Conservation (phyloP, 495 filamentous ascomycete species). For the Aspergillus funiculosus region DNA sequence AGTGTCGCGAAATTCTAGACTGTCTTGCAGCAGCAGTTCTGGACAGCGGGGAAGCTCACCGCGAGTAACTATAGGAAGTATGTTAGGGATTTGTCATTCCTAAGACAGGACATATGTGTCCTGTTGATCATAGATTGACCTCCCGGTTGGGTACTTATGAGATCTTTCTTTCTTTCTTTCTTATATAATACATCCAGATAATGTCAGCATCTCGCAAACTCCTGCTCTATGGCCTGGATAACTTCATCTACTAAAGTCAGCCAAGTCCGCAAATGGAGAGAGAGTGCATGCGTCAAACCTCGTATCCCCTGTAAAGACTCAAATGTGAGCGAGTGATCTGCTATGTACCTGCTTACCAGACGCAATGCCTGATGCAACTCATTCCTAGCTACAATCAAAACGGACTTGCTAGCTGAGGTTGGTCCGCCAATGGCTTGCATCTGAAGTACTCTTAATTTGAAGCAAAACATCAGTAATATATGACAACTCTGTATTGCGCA, state of each 20-base stretch:
- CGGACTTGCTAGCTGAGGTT: neutral
- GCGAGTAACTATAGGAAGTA: too few species aligned
- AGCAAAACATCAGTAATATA: slow-evolving; percentile 1
- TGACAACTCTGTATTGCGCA: slow-evolving; percentile 4
- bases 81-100: too few species aligned
- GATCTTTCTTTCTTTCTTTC: too few species aligned
- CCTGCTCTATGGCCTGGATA: slow-evolving; percentile 8
- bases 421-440: neutral
- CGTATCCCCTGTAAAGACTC: slow-evolving; percentile 12
- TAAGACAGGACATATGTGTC: too few species aligned
- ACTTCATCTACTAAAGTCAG: slow-evolving; percentile 13
- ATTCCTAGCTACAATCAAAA: slow-evolving; percentile 3
- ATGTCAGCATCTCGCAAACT: slow-evolving; percentile 7
- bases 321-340: slow-evolving; percentile 8
- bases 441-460: slow-evolving; percentile 3
- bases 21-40: too few species aligned
- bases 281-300: slow-evolving; percentile 7
- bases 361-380: slow-evolving; percentile 8
- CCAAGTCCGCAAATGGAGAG: neutral
- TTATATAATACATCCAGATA: too few species aligned
- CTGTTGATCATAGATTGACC: too few species aligned
- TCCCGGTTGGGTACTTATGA: too few species aligned
- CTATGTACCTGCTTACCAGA: slow-evolving; percentile 1
- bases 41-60: too few species aligned
- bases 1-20: too few species aligned